Conservation (phyloP, 1,284 basidiomycete species). For the Apiotrichum montevideense region DNA sequence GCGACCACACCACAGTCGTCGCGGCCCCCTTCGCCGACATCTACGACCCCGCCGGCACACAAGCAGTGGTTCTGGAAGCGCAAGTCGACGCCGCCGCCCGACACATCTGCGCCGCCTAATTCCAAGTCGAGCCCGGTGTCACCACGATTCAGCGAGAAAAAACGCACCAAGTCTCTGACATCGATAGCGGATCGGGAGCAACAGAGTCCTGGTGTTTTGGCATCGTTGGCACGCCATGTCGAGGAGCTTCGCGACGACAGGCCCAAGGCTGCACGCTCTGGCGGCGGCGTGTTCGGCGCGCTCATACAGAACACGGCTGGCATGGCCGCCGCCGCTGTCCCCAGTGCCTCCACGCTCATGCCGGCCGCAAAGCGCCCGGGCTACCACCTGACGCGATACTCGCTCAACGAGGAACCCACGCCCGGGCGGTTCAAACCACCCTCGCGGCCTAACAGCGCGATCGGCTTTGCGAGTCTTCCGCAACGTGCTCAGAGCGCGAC, state of each 20-base stretch:
- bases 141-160: background rate
- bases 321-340: slow-evolving; percentile 57
- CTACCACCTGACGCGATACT: slow-evolving; percentile 60
- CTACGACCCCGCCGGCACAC: slow-evolving; percentile 19
- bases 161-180: background rate
- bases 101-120: background rate
- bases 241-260: slow-evolving; percentile 37
- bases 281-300: slow-evolving; percentile 65
- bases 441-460: slow-evolving; percentile 1
- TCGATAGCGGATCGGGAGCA: slow-evolving; percentile 6
- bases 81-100: too few species aligned
- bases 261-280: slow-evolving; percentile 55
- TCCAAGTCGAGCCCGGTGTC: background rate
- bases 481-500: background rate
- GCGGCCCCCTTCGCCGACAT: slow-evolving; percentile 26
- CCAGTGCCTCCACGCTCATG: slow-evolving; percentile 54
- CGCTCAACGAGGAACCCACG: slow-evolving; percentile 6
- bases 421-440: background rate
- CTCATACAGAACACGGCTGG: slow-evolving; percentile 67
- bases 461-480: background rate
- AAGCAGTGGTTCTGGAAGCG: slow-evolving; percentile 1
- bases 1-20: slow-evolving; percentile 35
- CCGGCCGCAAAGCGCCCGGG: slow-evolving; percentile 64
- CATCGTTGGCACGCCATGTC: slow-evolving; percentile 16
- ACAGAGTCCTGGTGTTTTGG: slow-evolving; percentile 12